These are phyloP conservation scores for Rozella allomycis DNA, from an alignment of 371 early-diverging fungal genomes.

Conservation along the genomic window DNA sequence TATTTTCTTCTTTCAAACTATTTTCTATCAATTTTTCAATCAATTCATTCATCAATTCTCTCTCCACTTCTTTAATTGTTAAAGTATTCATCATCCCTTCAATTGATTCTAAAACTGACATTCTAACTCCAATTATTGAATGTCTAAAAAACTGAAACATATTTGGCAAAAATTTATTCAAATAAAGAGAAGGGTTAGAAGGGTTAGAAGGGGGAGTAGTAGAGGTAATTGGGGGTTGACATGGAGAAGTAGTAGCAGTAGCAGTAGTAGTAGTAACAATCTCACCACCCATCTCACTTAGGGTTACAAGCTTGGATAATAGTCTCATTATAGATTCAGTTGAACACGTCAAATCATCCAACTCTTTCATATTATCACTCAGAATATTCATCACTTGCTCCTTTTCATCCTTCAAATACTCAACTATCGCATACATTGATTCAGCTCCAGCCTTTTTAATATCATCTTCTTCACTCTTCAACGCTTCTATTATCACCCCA, in stretches of 20 bases:
- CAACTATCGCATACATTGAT: conserved; percentile 55
- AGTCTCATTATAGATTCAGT: conserved; percentile 83
- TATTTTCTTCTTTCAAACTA: too few relatives aligned
- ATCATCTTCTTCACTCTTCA: conserved; percentile 28
- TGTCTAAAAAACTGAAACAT: conserved; percentile 87
- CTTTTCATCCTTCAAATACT: conserved; percentile 31
- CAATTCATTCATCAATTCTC: conserved; percentile 72
- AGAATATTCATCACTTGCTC: conserved; percentile 47
- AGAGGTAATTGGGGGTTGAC: too few relatives aligned
- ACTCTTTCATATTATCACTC: conserved; percentile 44
- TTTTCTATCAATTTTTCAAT: conserved; percentile 9
- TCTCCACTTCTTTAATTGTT: conserved; percentile 42
- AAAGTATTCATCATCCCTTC: conserved; percentile 1
- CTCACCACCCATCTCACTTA: too few relatives aligned
- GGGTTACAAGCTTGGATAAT: conserved; percentile 54
- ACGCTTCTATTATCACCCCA: conserved; percentile 13
- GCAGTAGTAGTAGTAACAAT: too few relatives aligned
- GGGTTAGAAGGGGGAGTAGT: too few relatives aligned
- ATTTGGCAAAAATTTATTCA: too few relatives aligned
- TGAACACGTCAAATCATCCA: conserved; percentile 76
- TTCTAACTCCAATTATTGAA: conserved; percentile 60
- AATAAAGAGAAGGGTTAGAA: too few relatives aligned
- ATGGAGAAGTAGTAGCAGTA: too few relatives aligned
- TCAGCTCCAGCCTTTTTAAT: conserved; percentile 92
- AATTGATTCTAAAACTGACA: conserved; percentile 59